A percentile compares a stretch with the other conserved stretches of the same genome.
phyloP scores from a whole-genome alignment of 306 rosid species.

The Prinsepia uniflora region DNA sequence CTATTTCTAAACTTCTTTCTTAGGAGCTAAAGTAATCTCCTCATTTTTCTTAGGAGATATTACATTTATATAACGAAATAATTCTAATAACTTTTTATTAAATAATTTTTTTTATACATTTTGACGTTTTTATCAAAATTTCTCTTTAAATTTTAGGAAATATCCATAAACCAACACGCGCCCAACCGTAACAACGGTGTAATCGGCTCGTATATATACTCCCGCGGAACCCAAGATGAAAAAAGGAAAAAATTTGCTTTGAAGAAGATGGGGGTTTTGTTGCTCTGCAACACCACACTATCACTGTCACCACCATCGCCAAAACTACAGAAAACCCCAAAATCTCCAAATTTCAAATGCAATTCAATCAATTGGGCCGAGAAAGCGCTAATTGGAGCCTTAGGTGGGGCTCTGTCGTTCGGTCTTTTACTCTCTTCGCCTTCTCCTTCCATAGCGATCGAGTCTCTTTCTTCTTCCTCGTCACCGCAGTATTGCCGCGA shows the following conservation, averaged over 20 bases:
- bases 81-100: too few relatives aligned
- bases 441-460: constrained; percentile 33
- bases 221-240: background rate
- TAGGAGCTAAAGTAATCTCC: too few relatives aligned
- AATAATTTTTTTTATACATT: too few relatives aligned
- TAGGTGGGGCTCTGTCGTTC: constrained; percentile 49
- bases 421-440: constrained; percentile 39
- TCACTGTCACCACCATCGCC: constrained; percentile 24
- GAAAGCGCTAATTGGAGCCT: constrained; percentile 31
- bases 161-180: background rate
- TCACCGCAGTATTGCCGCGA: constrained; percentile 47
- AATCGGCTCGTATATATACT: background rate
- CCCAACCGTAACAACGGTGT: background rate
- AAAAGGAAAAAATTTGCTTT: background rate
- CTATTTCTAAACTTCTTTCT: too few relatives aligned
- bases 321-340: constrained; percentile 11
- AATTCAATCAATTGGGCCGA: constrained; percentile 23
- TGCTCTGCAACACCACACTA: constrained; percentile 31
- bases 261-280: constrained; percentile 39
- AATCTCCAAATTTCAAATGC: constrained; percentile 19
- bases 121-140: too few relatives aligned
- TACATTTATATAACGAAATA: too few relatives aligned
- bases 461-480: constrained; percentile 21
- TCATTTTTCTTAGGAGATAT: too few relatives aligned
- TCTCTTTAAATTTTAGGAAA: too few relatives aligned